Percentiles rank a stretch among this genome's conserved stretches.
phyloP scores from a whole-genome alignment of 202 grass and related monocot species.

The Zoysia matrella region DNA sequence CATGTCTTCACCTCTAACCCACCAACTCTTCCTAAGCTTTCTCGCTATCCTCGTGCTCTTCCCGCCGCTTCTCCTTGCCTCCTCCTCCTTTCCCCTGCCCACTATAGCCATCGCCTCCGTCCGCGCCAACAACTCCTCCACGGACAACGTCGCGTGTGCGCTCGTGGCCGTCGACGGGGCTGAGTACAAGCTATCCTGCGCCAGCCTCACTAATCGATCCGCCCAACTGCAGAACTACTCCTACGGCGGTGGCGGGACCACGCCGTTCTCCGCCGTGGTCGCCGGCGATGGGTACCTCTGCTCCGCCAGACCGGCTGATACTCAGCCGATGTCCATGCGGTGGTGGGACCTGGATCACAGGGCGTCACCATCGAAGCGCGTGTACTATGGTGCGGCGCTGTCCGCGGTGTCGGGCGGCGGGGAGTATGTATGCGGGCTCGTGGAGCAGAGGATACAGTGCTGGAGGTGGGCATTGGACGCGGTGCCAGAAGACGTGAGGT shows the following conservation, averaged over 20 bases:
- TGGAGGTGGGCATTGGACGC: slow-evolving; percentile 57
- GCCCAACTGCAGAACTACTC: slow-evolving; percentile 30
- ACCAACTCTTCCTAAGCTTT: slow-evolving; percentile 28
- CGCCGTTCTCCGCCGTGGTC: slow-evolving; percentile 66
- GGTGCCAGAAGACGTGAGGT: slow-evolving; percentile 18
- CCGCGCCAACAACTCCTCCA: neutral
- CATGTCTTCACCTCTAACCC: slow-evolving; percentile 59
- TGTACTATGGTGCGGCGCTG: slow-evolving; percentile 60
- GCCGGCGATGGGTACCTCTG: slow-evolving; percentile 86
- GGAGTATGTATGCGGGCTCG: slow-evolving; percentile 63
- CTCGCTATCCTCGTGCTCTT: slow-evolving; percentile 23
- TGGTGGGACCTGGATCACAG: slow-evolving; percentile 62
- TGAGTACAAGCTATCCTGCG: slow-evolving; percentile 44
- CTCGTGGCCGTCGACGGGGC: neutral
- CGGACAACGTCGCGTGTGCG: slow-evolving; percentile 66
- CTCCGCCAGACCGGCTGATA: slow-evolving; percentile 32
- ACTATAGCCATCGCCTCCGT: slow-evolving; percentile 75
- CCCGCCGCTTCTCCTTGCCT: slow-evolving; percentile 43
- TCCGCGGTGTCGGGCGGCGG: slow-evolving; percentile 69
- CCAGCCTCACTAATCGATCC: slow-evolving; percentile 49
- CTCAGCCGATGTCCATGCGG: slow-evolving; percentile 53
- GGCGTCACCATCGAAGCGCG: slow-evolving; percentile 40
- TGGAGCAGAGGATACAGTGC: slow-evolving; percentile 51
- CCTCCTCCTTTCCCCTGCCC: slow-evolving; percentile 61
- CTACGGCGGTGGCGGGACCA: slow-evolving; percentile 5